Evolutionary conservation across 352 stramenopile species (phyloP), one percentile per base, ranked within the genome.

Genomic region (Globisporangium mamillatum): DNA sequence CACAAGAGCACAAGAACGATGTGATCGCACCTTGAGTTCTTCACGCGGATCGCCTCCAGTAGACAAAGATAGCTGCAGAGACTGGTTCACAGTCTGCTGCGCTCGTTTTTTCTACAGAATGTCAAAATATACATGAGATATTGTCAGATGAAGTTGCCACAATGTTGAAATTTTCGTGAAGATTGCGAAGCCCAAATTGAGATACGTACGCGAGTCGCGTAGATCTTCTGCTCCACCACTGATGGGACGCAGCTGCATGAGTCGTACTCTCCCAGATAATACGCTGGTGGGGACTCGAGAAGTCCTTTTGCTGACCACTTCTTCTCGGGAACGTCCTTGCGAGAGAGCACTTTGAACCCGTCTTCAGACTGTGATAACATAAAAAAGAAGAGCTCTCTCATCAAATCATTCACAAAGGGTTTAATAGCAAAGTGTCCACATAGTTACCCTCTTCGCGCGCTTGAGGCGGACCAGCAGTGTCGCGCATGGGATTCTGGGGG

Each of bases 381-480:
- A 22, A 22, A 4, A 27, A 38, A 59, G 1, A 7, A 38, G 1
- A 59, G 53, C 41, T 58, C 5, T 34, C 6, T n/a, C 25, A 57
- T 57, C 9, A 34, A 36, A 41, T 52, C 1, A 44, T 18, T 12
- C 10, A 44, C 34, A 59, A 24, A 60, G 27, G n/a, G 55, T 27
- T 36, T 25, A 41, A 50, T 10, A 61, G 10, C 7, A 27, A 34
- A 18, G 16, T 25, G 6, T n/a, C 16, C 41, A 48, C 16, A 48
- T 48, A 48, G 14, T 27, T 74, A 90, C 84, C 68, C 71, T 74
- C 20, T 73, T 79, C 7, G 86, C 88, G 22, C 57, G 76, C 44
- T 71, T 74, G 14, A 97, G 69, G 48, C 91, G 82, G 20, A 97
- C 59, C 53, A 97, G 56, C 9, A 97, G 20, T 2, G 89, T 96